phyloP scores from a whole-genome alignment of 2,329 filamentous ascomycete species.

The Neofusicoccum ribis region DNA sequence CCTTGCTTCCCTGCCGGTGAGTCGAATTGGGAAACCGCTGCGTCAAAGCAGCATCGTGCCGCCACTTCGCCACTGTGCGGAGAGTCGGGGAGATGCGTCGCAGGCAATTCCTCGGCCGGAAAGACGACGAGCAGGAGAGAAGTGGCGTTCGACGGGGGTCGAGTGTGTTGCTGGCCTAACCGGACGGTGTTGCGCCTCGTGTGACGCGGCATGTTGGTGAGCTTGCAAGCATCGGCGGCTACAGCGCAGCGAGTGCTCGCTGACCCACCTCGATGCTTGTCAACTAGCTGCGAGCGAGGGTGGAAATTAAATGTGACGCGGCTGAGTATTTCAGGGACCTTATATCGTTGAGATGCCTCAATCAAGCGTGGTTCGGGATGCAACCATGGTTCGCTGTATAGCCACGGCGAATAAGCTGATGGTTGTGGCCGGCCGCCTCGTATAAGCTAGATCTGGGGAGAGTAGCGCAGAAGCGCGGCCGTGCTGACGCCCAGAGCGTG shows the following conservation, averaged over 20 bases:
- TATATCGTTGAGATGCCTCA: not conserved
- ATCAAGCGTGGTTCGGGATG: not conserved
- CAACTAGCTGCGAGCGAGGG: not conserved
- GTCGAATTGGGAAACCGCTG: not conserved
- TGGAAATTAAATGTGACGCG: not conserved
- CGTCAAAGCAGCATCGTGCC: too few species aligned
- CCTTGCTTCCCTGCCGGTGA: not conserved
- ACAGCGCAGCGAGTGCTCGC: not conserved
- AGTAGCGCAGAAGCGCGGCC: not conserved
- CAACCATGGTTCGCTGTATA: not conserved
- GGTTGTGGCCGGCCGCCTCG: not conserved
- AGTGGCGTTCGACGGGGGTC: not conserved
- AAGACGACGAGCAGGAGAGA: not conserved
- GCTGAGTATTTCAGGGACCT: not conserved
- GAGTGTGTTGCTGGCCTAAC: not conserved
- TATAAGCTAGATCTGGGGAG: not conserved
- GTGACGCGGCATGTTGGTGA: not conserved
- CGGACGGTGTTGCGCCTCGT: not conserved
- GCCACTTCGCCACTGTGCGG: not conserved
- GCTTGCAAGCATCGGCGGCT: not conserved
- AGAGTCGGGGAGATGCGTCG: not conserved
- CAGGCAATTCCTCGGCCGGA: not conserved
- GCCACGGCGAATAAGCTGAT: not conserved
- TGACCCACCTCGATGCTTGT: not conserved
- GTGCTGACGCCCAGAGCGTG: not conserved